These are phyloP conservation scores for Suhomyces bolitotheri DNA, from an alignment of 1,139 yeast genomes.

Conservation along the genomic window DNA sequence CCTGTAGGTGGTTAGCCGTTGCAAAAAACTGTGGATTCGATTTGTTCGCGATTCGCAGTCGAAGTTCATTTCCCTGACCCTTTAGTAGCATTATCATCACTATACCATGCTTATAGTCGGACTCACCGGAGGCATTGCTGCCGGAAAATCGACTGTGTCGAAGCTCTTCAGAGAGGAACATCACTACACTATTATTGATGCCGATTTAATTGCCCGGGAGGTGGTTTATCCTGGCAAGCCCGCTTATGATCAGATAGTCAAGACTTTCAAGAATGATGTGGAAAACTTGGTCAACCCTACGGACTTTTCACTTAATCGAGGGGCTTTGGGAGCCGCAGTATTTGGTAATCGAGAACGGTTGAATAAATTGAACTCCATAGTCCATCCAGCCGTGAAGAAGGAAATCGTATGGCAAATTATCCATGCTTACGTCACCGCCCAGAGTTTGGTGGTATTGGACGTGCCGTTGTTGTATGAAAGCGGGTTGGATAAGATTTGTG, in stretches of 20 bases:
- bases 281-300: slow-evolving; percentile 52
- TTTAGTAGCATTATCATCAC: too few species aligned
- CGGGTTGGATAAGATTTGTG: slow-evolving; percentile 70
- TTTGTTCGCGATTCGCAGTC: too few species aligned
- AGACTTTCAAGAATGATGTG: slow-evolving; percentile 55
- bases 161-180: slow-evolving; percentile 51
- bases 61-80: too few species aligned
- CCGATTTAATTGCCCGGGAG: slow-evolving; percentile 83
- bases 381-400: slow-evolving; percentile 85
- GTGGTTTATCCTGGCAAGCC: slow-evolving; percentile 78
- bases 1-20: too few species aligned
- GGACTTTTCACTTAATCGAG: slow-evolving; percentile 61
- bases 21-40: too few species aligned
- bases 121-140: slow-evolving; percentile 93
- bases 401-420: slow-evolving; percentile 63
- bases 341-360: slow-evolving; percentile 65
- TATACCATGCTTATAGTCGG: slow-evolving; percentile 84
- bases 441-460: slow-evolving; percentile 70
- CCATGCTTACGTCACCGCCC: slow-evolving; percentile 51
- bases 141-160: slow-evolving; percentile 94
- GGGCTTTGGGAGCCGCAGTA: slow-evolving; percentile 74
- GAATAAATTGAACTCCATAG: slow-evolving; percentile 63
- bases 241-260: slow-evolving; percentile 67
- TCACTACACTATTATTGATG: slow-evolving; percentile 70
- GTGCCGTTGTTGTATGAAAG: slow-evolving; percentile 90